phyloP scores from a whole-genome alignment of 306 rosid genomes.

The Cucurbita moschata region DNA sequence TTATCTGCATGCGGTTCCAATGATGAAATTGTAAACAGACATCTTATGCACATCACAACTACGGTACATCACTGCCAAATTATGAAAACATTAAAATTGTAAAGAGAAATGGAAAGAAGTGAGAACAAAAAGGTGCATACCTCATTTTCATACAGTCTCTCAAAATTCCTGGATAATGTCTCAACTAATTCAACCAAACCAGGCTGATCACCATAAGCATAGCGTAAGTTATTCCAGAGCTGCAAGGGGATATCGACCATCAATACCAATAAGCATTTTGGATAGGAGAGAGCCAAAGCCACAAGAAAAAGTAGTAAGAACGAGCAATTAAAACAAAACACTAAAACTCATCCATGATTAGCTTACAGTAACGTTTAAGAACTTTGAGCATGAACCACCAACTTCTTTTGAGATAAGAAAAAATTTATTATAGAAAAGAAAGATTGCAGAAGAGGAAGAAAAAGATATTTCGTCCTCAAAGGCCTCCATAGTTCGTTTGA shows the following conservation, averaged over 20 bases:
- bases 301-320: not conserved
- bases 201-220: slow-evolving; percentile 80
- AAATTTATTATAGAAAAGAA: not conserved
- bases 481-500: not conserved
- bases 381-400: not conserved
- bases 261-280: not conserved
- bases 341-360: not conserved
- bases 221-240: slow-evolving; percentile 77
- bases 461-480: not conserved
- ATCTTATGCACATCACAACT: slow-evolving; percentile 5
- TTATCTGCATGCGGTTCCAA: slow-evolving; percentile 1
- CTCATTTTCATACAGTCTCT: slow-evolving; percentile 58
- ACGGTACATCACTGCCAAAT: not conserved
- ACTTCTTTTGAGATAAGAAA: not conserved
- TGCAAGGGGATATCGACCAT: slow-evolving; percentile 30
- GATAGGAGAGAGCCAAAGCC: not conserved
- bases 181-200: slow-evolving; percentile 84
- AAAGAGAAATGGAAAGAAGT: not conserved
- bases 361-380: not conserved
- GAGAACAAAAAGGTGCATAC: slow-evolving; percentile 25
- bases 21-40: not conserved
- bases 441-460: not conserved
- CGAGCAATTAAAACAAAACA: not conserved
- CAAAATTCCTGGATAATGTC: slow-evolving; percentile 55
- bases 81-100: not conserved